Base-by-base conservation (phyloP, 2,329 filamentous ascomycete species). In the Fusarium sp. region DNA sequence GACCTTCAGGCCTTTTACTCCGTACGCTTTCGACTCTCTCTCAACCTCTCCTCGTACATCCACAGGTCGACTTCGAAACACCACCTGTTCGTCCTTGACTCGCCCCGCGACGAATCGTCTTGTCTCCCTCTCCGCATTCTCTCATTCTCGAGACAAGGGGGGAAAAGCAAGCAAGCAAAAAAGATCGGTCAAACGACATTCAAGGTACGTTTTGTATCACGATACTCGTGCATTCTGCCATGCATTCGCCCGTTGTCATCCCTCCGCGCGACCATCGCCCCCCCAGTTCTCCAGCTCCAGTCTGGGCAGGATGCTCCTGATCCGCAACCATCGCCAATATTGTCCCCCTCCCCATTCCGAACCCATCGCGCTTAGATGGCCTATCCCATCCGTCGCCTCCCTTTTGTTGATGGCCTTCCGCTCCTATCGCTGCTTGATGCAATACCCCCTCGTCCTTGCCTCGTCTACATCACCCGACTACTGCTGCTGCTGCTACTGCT, bases 141-240 rank as follows among this genome's bases (percentile, higher is more conserved):
- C 42, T 49, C 42, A 57, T 44, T 53, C 27, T 49, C 23, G 23
- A 49, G 42, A 49, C 42, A 49, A 46, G 23, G 42, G 42, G 42
- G 42, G 51, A 50, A 61, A 61, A 4, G 9, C 42, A 23, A 4
- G 9, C 42, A 23, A 42, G 11, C 38, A 40, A 29, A 16, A 40
- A 40, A 46, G 40, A 62, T 55, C 23, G 49, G 34, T 69, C 62
- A 64, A 33, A 60, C 38, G 54, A 29, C 9, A 10, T 29, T 57
- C 65, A 40, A 72, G 70, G 70, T 72, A 72, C 51, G 70, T 53
- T 49, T 68, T 31, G 62, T 73, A 55, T 61, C 50, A 72, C 65
- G 68, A 60, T 69, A 27, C 42, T 49, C 14, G 14, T 49, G 58
- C 58, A 56, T 57, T 38, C 51, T 66, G 67, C 36, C 56, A 61